phyloP scores from a whole-genome alignment of 2,329 filamentous ascomycete genomes.

The Sporothrix protearum region DNA sequence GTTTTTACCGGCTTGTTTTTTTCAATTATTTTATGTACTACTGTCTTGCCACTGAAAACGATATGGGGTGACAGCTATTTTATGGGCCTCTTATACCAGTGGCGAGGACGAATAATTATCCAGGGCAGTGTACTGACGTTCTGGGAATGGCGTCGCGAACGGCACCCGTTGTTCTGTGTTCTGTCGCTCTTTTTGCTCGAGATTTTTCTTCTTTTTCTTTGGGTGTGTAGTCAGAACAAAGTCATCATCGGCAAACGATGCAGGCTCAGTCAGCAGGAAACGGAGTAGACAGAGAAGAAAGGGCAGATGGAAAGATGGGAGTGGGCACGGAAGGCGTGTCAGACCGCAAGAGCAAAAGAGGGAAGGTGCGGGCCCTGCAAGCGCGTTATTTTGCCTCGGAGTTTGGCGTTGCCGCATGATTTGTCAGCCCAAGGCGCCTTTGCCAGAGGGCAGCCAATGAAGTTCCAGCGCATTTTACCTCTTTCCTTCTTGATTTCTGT shows the following conservation, averaged over 20 bases:
- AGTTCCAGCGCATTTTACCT: not conserved
- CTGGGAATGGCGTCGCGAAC: conserved; percentile 2
- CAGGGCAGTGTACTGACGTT: no score
- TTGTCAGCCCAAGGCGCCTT: conserved; percentile 21
- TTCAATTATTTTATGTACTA: no score
- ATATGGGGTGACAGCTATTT: no score
- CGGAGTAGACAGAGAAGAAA: not conserved
- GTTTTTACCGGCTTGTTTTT: no score
- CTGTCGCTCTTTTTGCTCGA: conserved; percentile 2
- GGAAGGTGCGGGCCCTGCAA: not conserved
- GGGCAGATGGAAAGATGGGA: not conserved
- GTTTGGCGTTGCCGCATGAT: conserved; percentile 9
- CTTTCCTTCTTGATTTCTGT: not conserved
- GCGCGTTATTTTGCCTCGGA: not conserved
- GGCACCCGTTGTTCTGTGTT: not conserved
- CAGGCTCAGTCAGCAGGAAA: conserved; percentile 26
- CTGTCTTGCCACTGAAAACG: no score
- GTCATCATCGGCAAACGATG: conserved; percentile 20
- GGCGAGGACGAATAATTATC: no score
- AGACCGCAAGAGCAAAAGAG: not conserved
- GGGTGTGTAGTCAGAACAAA: conserved; percentile 24
- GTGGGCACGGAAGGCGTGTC: not conserved
- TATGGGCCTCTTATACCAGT: no score
- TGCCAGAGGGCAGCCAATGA: conserved; percentile 10
- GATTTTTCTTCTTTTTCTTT: no score